A percentile compares a stretch with the other conserved stretches of the same genome.
phyloP scores from a whole-genome alignment of 768 basidiomycete species.

The Boletus coccyginus region DNA sequence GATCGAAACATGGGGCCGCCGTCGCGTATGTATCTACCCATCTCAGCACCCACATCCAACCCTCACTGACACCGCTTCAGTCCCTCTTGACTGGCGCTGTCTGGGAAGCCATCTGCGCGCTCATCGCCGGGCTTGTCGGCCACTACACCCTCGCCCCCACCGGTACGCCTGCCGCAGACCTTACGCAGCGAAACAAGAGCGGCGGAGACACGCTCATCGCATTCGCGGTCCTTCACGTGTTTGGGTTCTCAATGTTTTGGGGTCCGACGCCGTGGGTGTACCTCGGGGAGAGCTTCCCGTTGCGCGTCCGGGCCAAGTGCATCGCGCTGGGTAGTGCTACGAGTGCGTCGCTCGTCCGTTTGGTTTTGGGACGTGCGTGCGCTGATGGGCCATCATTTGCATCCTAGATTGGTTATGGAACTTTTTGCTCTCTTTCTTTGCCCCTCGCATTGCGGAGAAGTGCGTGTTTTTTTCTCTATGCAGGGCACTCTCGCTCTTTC shows the following conservation, averaged over 20 bases:
- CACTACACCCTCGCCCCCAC: slow-evolving; percentile 61
- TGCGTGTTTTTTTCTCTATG: too few species aligned
- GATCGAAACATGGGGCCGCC: slow-evolving; percentile 74
- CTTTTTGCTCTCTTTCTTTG: slow-evolving; percentile 70
- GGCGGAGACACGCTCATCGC: slow-evolving; percentile 56
- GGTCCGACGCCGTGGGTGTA: slow-evolving; percentile 75
- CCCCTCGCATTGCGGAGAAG: slow-evolving; percentile 61
- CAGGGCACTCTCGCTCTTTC: too few species aligned
- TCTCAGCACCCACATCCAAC: slow-evolving; percentile 20
- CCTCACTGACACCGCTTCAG: neutral
- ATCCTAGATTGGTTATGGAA: slow-evolving; percentile 64
- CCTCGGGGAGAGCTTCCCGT: slow-evolving; percentile 78
- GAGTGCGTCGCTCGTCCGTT: slow-evolving; percentile 27
- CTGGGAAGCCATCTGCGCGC: slow-evolving; percentile 55
- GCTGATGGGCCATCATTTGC: neutral
- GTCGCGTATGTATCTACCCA: slow-evolving; percentile 41
- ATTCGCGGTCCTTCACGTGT: slow-evolving; percentile 73
- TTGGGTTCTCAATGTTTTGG: slow-evolving; percentile 72
- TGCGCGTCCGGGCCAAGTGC: slow-evolving; percentile 70
- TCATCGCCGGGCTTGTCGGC: slow-evolving; percentile 70
- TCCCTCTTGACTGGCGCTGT: slow-evolving; percentile 41
- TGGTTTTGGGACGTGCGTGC: neutral
- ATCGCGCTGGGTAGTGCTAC: slow-evolving; percentile 69
- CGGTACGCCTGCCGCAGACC: slow-evolving; percentile 41
- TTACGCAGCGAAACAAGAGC: slow-evolving; percentile 54